A percentile compares a stretch with the other conserved stretches of the same genome.
phyloP scores from a whole-genome alignment of 139 green algal genomes.

The Chlorella vulgaris region DNA sequence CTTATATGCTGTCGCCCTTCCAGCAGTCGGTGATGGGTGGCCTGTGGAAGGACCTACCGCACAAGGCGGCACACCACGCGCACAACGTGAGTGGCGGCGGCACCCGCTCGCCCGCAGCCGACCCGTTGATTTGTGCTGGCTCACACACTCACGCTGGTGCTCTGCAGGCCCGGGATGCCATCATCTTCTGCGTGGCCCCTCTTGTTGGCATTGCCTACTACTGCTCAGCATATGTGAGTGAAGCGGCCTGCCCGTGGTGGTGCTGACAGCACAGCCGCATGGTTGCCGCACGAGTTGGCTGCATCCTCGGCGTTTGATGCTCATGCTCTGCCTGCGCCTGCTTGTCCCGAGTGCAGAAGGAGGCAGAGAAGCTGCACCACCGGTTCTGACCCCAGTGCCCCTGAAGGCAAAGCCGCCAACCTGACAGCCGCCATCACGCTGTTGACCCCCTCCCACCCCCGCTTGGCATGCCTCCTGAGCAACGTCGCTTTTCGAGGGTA shows the following conservation, averaged over 20 bases:
- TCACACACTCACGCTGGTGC: background rate
- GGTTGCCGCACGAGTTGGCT: no score
- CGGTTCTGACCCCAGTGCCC: constrained; percentile 45
- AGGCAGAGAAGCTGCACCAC: constrained; percentile 82
- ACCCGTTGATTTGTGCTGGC: background rate
- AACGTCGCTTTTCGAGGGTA: no score
- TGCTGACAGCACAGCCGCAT: no score
- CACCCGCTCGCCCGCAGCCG: constrained; percentile 47
- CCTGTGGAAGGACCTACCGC: constrained; percentile 75
- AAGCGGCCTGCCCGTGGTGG: no score
- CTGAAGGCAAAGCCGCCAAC: no score
- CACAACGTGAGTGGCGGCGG: constrained; percentile 31
- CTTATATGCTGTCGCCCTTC: constrained; percentile 89
- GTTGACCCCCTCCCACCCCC: no score
- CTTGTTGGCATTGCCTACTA: constrained; percentile 33
- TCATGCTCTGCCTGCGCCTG: no score
- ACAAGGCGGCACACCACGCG: constrained; percentile 57
- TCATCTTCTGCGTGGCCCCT: constrained; percentile 34
- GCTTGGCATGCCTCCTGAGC: no score
- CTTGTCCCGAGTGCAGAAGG: constrained; percentile 62
- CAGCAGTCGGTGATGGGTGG: constrained; percentile 77
- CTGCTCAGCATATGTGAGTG: constrained; percentile 4
- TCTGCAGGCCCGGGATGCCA: constrained; percentile 32
- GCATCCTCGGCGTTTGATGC: no score
- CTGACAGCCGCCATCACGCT: no score